Evolutionary conservation across 495 filamentous ascomycete species (phyloP), one percentile per base, ranked within the genome.

Genomic region (Penicillium chermesinum): DNA sequence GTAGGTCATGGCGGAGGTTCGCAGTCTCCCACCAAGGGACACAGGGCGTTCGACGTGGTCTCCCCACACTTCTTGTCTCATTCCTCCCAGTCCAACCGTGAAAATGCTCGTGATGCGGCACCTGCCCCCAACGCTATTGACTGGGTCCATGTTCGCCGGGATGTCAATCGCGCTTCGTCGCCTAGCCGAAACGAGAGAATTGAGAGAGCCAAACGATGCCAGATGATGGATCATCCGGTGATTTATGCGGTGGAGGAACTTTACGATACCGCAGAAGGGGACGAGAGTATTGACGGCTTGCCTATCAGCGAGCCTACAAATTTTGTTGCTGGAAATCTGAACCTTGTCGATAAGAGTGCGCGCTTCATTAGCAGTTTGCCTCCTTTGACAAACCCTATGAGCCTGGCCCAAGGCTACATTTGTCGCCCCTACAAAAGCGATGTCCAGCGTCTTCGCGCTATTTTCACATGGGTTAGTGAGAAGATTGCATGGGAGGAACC

Each of bases 401-500:
- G 83, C 46, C 77, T 99, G 17, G 90, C 91, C 1, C 90, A 94
- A 45, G 88, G 86, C 6, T 95, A 95, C 58, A 82, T 99, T 20
- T 97, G 94, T 58, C 83, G 94, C 36, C 94, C 94, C 4, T 95
- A 96, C 61, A 81, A 90, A 41, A 96, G 88, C 63, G 94, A 97
- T 55, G 88, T 96, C 1, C 93, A 99, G 60, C 80, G 91, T 32
- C 73, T 97, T 3, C 79, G 93, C 16, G 89, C 93, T 1, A 96
- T 97, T 41, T 99, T 96, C 59, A 96, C 85, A 8, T 99, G 91
- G 91, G 88, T 96, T 20, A 81, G 89, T 15, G 93, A 97, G 62
- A 93, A 93, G 59, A 82, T 99, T 41, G 79, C 79, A n/a, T 99
- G 93, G 91, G 93, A 99, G 61, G 90, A 96, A 57, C 87, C 89